Base-by-base conservation (phyloP, 1,139 yeast genomes). In the Geotrichum fermentans region DNA sequence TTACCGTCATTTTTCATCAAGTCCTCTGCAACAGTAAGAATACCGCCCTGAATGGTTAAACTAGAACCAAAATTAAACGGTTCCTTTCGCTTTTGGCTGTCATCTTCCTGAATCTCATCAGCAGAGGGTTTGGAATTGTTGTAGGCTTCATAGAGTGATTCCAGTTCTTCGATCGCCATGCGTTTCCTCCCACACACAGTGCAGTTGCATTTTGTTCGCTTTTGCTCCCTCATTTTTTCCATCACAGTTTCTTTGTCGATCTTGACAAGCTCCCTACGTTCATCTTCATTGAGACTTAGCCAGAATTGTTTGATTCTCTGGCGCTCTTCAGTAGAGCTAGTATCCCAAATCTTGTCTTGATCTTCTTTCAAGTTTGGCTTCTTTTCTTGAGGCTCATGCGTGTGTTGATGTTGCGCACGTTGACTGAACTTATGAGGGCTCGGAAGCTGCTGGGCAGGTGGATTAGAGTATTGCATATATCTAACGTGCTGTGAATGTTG, bases 151-250 rank as follows among this genome's bases (percentile, higher is more conserved):
- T 86, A 88, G 41, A 89, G 78, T 49, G 80, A 78, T 58, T 84
- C 90, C 61, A 90, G 75, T 56, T 81, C 82, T 60, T 86, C 94
- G 57, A 88, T 78, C 28, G 89, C 79, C 53, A 74, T 70, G 56
- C 82, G 79, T 57, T 85, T 80, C 47, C 88, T 76, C 1, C 94
- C 95, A 67, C 97, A 90, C 28, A 81, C 81, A 4, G 81, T 71
- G 64, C 97, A 90, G 50, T 80, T 75, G 64, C 97, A 89, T 6
- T 64, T 66, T 58, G 66, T 72, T 57, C 69, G 69, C 59, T 74
- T 82, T 59, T 80, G 82, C 47, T 75, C 78, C 55, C 77, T 78
- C 67, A 86, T 78, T 50, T 80, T 73, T 52, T 75, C 77, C 67
- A 84, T 72, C 1, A 87, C 83, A 34, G 87, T 81, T 47, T 79